Evolutionary conservation across 1,284 basidiomycete species (phyloP).

Genomic region (Melampsora larici-populina): DNA sequence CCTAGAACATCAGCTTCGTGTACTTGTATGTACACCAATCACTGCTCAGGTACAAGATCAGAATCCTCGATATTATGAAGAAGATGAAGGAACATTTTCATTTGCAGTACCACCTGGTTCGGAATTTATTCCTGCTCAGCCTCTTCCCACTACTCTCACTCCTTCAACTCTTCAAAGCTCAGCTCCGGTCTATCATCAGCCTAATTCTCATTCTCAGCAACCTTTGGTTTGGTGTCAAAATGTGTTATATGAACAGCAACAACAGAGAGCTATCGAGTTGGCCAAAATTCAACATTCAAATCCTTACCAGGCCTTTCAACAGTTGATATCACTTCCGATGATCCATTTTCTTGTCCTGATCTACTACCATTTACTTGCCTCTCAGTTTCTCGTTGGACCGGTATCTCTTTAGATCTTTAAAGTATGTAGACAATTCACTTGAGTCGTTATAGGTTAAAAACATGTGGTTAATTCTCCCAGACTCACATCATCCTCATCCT

Average conservation of each 20-base stretch:
- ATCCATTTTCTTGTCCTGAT: no score
- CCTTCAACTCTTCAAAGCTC: not conserved
- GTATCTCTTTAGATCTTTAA: no score
- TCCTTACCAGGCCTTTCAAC: not conserved
- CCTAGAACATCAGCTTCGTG: not conserved
- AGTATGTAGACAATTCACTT: no score
- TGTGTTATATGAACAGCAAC: slow-evolving; percentile 8
- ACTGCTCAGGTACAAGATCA: slow-evolving; percentile 1
- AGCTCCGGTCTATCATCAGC: slow-evolving; percentile 17
- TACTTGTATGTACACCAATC: not conserved
- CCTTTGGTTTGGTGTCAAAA: not conserved
- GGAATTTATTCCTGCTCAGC: not conserved
- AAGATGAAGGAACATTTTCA: slow-evolving; percentile 49
- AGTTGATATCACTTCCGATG: not conserved
- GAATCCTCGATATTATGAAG: not conserved
- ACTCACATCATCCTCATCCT: no score
- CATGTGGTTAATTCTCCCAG: no score
- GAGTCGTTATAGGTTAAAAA: no score
- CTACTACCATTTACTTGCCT: no score
- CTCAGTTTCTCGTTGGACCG: no score
- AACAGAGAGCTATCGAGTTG: not conserved
- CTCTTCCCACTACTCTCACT: slow-evolving; percentile 13
- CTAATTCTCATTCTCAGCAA: not conserved
- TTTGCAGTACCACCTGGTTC: slow-evolving; percentile 44
- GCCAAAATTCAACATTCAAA: not conserved